Percentiles rank a stretch among this genome's conserved stretches.
Conservation (phyloP, 345 rosid genomes). For the Salix koriyanagi region DNA sequence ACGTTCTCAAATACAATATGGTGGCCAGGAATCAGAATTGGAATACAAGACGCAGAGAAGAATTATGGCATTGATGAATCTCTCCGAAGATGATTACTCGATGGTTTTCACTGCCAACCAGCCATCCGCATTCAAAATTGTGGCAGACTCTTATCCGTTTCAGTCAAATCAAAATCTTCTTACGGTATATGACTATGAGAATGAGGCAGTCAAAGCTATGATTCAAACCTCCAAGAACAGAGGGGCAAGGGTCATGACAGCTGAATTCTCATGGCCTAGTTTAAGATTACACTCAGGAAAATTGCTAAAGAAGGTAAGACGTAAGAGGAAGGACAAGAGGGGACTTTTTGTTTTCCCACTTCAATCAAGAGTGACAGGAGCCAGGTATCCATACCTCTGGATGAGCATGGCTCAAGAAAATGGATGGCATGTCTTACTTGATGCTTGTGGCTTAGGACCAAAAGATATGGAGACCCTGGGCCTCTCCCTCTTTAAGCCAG, state of each 20-base stretch:
- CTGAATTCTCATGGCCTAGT: slow-evolving; percentile 66
- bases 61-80: slow-evolving; percentile 65
- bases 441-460: slow-evolving; percentile 64
- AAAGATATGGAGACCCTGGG: slow-evolving; percentile 93
- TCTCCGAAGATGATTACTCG: slow-evolving; percentile 63
- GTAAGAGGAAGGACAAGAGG: slow-evolving; percentile 34
- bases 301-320: slow-evolving; percentile 42
- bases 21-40: slow-evolving; percentile 42
- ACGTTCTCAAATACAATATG: slow-evolving; percentile 33
- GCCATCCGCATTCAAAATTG: slow-evolving; percentile 64
- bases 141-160: slow-evolving; percentile 72
- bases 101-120: slow-evolving; percentile 67
- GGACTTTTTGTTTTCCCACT: slow-evolving; percentile 87
- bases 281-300: slow-evolving; percentile 44
- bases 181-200: slow-evolving; percentile 71
- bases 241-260: slow-evolving; percentile 51
- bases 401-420: slow-evolving; percentile 66
- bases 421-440: slow-evolving; percentile 83
- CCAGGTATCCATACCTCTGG: slow-evolving; percentile 73
- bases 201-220: slow-evolving; percentile 61
- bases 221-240: slow-evolving; percentile 49
- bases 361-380: slow-evolving; percentile 70
- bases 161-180: slow-evolving; percentile 48
- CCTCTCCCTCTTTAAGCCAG: slow-evolving; percentile 71
- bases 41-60: slow-evolving; percentile 46